Evolutionary conservation across 1,139 yeast genomes (phyloP).

Genomic region (Saccharomycopsis hybrid): DNA sequence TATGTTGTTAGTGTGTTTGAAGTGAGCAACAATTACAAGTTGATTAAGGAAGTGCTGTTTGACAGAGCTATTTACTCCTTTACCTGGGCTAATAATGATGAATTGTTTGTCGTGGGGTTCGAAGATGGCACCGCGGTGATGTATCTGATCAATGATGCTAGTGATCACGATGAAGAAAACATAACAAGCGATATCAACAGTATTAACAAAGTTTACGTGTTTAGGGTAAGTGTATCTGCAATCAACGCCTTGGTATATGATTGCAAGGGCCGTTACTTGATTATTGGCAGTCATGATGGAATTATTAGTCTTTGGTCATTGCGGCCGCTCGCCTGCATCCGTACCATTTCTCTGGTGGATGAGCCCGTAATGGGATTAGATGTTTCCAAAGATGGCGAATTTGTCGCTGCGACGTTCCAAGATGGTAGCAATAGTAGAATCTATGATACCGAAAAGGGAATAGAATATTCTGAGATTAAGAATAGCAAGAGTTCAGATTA

Average conservation of each 20-base stretch:
- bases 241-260: conserved; percentile 48
- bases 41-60: conserved; percentile 21
- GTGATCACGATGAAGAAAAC: background rate
- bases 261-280: conserved; percentile 49
- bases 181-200: conserved; percentile 23
- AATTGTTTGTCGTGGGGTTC: conserved; percentile 28
- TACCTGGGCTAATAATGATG: conserved; percentile 31
- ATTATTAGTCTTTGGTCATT: conserved; percentile 58
- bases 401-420: conserved; percentile 41
- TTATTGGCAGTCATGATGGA: conserved; percentile 67
- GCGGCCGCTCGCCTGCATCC: conserved; percentile 37
- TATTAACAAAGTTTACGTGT: conserved; percentile 27
- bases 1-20: conserved; percentile 26
- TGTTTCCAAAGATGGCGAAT: conserved; percentile 40
- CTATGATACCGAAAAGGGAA: conserved; percentile 33
- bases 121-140: conserved; percentile 38
- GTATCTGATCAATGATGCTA: conserved; percentile 7
- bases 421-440: conserved; percentile 36
- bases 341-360: conserved; percentile 43
- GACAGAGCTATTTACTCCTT: conserved; percentile 22
- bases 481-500: conserved; percentile 35
- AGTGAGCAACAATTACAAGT: conserved; percentile 22
- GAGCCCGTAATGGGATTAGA: conserved; percentile 43
- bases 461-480: conserved; percentile 34
- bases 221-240: conserved; percentile 47